Evolutionary conservation across 108 stramenopile genomes (phyloP).

Genomic region (Nitzschia sp.): DNA sequence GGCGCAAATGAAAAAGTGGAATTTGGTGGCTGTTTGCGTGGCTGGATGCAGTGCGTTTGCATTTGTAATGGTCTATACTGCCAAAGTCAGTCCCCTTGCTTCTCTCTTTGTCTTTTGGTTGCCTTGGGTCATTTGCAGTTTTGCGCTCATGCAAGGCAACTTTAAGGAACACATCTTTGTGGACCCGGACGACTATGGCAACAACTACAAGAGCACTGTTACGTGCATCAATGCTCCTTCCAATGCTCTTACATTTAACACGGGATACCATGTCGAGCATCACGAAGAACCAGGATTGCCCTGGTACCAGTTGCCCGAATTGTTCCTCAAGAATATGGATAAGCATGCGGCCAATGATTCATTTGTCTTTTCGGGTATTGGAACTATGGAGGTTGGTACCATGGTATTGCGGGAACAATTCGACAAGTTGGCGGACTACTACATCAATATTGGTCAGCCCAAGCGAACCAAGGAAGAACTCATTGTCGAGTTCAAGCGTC

Average conservation of each 20-base stretch:
- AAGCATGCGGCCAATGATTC: constrained; percentile 26
- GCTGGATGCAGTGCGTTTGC: neutral
- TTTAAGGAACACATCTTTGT: constrained; percentile 25
- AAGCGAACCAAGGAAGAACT: constrained; percentile 17
- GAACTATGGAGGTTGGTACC: constrained; percentile 22
- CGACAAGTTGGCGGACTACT: constrained; percentile 9
- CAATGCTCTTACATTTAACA: constrained; percentile 17
- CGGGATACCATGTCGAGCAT: constrained; percentile 20
- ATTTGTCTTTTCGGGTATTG: constrained; percentile 17
- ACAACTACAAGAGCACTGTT: constrained; percentile 21
- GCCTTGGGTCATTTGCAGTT: constrained; percentile 17
- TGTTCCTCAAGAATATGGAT: constrained; percentile 19
- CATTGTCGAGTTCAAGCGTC: constrained; percentile 20
- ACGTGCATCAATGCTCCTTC: constrained; percentile 23
- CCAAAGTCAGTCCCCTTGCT: constrained; percentile 6
- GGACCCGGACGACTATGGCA: constrained; percentile 19
- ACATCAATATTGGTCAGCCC: constrained; percentile 20
- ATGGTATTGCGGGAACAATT: constrained; percentile 11
- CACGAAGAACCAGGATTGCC: constrained; percentile 20
- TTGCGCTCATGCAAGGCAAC: constrained; percentile 18
- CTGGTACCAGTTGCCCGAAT: constrained; percentile 13
- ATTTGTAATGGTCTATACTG: neutral
- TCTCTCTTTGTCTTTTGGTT: constrained; percentile 15
- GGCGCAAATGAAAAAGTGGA: neutral
- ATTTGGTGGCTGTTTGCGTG: neutral